Percentiles rank a stretch among this genome's conserved stretches.
Evolutionary conservation across 164 flowering plant genomes (phyloP).

Genomic region (Nymphaea thermarum): DNA sequence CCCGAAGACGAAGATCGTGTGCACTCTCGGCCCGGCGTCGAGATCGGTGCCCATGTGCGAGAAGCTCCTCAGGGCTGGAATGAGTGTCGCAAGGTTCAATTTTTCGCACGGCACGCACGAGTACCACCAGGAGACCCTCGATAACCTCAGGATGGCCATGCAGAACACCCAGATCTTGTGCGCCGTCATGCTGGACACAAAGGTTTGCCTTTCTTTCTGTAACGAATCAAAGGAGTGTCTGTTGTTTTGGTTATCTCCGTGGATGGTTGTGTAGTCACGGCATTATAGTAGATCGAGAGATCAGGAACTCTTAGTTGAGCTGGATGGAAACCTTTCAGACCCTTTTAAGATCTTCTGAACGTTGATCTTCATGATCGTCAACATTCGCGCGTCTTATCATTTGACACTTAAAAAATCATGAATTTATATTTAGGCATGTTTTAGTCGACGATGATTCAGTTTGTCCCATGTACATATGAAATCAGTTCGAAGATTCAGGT

Average conservation of each 20-base stretch:
- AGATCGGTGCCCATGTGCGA: slow-evolving; percentile 55
- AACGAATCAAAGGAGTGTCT: neutral
- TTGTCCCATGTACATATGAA: too few relatives aligned
- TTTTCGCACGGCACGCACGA: slow-evolving; percentile 78
- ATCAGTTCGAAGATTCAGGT: too few relatives aligned
- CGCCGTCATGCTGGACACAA: slow-evolving; percentile 86
- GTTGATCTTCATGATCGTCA: too few relatives aligned
- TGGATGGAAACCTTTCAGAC: neutral
- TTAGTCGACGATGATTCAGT: too few relatives aligned
- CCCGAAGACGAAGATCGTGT: slow-evolving; percentile 73
- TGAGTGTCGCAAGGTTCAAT: slow-evolving; percentile 81
- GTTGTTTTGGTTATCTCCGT: neutral
- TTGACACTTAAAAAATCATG: too few relatives aligned
- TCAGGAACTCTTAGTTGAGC: neutral
- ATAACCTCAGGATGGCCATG: slow-evolving; percentile 62
- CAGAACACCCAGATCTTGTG: slow-evolving; percentile 57
- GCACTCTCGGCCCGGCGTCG: slow-evolving; percentile 76
- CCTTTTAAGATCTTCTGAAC: too few relatives aligned
- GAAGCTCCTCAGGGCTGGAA: slow-evolving; percentile 71
- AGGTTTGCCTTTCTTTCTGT: slow-evolving; percentile 23
- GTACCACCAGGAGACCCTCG: slow-evolving; percentile 68
- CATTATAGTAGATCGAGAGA: neutral
- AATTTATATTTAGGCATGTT: too few relatives aligned
- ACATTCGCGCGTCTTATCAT: too few relatives aligned
- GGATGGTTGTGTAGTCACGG: neutral